Percentiles rank a stretch among this genome's conserved stretches.
phyloP scores from a whole-genome alignment of 371 early-diverging fungal genomes.

The Catenaria anguillulae region DNA sequence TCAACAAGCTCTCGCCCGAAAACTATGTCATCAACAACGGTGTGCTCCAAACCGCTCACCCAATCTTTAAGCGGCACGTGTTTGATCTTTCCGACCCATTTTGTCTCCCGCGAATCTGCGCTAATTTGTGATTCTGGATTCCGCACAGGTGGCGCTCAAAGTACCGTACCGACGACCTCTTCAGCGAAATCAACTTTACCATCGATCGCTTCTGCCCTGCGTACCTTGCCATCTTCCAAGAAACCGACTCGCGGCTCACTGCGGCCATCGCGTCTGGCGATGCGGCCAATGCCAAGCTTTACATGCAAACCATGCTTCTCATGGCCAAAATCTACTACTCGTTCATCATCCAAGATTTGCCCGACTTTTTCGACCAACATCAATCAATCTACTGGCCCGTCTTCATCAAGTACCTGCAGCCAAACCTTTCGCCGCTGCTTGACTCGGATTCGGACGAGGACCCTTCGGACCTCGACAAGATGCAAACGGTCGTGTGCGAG shows the following conservation, averaged over 20 bases:
- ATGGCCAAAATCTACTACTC: conserved; percentile 76
- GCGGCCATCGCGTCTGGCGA: conserved; percentile 42
- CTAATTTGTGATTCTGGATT: too few species aligned
- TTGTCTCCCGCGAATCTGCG: too few species aligned
- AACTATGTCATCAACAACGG: conserved; percentile 75
- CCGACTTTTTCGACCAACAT: conserved; percentile 89
- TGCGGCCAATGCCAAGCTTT: conserved; percentile 38
- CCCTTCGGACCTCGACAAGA: conserved; percentile 65
- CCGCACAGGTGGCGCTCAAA: conserved; percentile 76
- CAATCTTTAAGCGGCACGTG: conserved; percentile 68
- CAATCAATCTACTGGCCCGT: conserved; percentile 55
- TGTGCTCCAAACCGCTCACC: conserved; percentile 80
- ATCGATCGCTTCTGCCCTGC: conserved; percentile 64
- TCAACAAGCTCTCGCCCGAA: conserved; percentile 51
- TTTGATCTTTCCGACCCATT: too few species aligned
- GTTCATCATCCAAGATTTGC: conserved; percentile 86
- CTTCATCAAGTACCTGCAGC: conserved; percentile 62
- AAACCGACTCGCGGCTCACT: conserved; percentile 57
- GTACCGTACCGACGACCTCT: conserved; percentile 61
- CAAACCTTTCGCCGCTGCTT: conserved; percentile 56
- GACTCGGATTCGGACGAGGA: conserved; percentile 62
- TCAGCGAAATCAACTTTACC: conserved; percentile 78
- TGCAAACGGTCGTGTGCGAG: conserved; percentile 78
- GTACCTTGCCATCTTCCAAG: conserved; percentile 64
- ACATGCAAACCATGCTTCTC: conserved; percentile 58